Evolutionary conservation across 1,139 yeast species (phyloP).

Genomic region (Candida gigantensis): DNA sequence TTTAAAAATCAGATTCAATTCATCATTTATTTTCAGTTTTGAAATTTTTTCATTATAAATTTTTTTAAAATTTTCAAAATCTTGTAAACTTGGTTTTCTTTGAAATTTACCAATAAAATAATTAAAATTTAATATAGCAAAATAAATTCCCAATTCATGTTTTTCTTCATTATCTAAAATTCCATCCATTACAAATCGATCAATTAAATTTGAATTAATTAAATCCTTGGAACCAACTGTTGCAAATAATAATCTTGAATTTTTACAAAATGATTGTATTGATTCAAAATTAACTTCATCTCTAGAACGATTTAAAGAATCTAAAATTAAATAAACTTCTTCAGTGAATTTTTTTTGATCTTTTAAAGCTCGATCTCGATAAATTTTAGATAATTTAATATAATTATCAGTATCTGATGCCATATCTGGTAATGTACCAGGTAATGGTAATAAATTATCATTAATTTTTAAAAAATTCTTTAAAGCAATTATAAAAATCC

Average conservation of each 20-base stretch:
- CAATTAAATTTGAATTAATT: slow-evolving; percentile 17
- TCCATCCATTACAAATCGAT: slow-evolving; percentile 14
- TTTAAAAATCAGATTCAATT: slow-evolving; percentile 24
- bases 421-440: slow-evolving; percentile 88
- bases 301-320: slow-evolving; percentile 21
- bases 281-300: slow-evolving; percentile 36
- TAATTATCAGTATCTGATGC: slow-evolving; percentile 71
- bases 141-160: slow-evolving; percentile 31
- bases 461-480: slow-evolving; percentile 44
- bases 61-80: slow-evolving; percentile 22
- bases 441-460: slow-evolving; percentile 58
- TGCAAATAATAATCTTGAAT: slow-evolving; percentile 42
- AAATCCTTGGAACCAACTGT: slow-evolving; percentile 35
- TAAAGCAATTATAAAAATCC: slow-evolving; percentile 64
- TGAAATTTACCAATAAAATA: slow-evolving; percentile 20
- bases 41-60: slow-evolving; percentile 18
- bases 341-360: slow-evolving; percentile 49
- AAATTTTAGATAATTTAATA: slow-evolving; percentile 57
- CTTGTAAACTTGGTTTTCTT: slow-evolving; percentile 21
- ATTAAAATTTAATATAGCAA: slow-evolving; percentile 35
- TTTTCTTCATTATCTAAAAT: slow-evolving; percentile 20
- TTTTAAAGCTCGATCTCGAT: slow-evolving; percentile 52
- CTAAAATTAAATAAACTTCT: slow-evolving; percentile 30
- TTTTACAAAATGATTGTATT: slow-evolving; percentile 60
- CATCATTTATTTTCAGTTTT: slow-evolving; percentile 10